Percentiles rank a stretch among this genome's conserved stretches.
Conservation (phyloP, 2,329 filamentous ascomycete genomes). For the Talaromyces rugulosus region DNA sequence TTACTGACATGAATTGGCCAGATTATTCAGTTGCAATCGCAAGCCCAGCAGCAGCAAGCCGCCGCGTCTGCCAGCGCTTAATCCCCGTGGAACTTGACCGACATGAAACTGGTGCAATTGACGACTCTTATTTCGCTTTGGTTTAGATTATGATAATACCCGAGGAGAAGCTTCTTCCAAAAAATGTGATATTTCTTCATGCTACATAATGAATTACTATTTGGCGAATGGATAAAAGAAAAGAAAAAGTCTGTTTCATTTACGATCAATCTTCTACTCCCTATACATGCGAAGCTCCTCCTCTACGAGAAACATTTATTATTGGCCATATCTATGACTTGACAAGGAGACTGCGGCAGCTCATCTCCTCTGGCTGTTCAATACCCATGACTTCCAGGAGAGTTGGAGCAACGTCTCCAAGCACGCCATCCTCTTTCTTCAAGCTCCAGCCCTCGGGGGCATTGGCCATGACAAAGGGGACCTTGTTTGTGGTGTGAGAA, state of each 20-base stretch:
- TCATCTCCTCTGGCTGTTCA: conserved; percentile 87
- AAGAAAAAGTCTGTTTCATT: background rate
- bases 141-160: background rate
- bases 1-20: background rate
- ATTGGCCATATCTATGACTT: conserved; percentile 47
- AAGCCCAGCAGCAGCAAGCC: conserved; percentile 31
- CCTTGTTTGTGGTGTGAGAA: conserved; percentile 95
- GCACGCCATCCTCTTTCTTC: conserved; percentile 78
- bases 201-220: background rate
- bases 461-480: conserved; percentile 97
- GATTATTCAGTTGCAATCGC: conserved; percentile 16
- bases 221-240: background rate
- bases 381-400: conserved; percentile 87
- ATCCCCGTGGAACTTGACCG: conserved; percentile 5
- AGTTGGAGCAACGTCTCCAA: conserved; percentile 96
- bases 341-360: conserved; percentile 74
- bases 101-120: background rate
- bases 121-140: background rate
- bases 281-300: background rate
- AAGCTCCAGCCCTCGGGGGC: conserved; percentile 85
- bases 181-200: background rate
- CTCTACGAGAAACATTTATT: background rate
- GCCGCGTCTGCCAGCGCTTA: conserved; percentile 29
- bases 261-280: background rate
- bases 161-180: background rate